Conservation (phyloP, 2,329 filamentous ascomycete genomes). For the Alternaria rosae region DNA sequence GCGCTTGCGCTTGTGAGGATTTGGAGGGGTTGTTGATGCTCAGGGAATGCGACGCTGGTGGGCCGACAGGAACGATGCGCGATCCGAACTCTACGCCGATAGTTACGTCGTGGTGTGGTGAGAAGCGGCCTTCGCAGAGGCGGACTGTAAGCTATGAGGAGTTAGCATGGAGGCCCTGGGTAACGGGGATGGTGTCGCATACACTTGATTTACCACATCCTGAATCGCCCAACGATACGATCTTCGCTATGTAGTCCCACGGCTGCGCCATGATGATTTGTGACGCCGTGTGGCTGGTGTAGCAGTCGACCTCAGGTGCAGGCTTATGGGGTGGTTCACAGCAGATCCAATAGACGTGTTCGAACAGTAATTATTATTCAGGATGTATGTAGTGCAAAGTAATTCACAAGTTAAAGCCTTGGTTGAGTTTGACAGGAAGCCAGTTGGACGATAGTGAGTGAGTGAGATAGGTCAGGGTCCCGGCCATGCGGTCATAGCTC, state of each 20-base stretch:
- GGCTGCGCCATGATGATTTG: conserved; percentile 62
- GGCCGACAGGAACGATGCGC: conserved; percentile 88
- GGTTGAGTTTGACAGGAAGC: conserved; percentile 3
- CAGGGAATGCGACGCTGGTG: conserved; percentile 71
- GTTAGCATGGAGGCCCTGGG: conserved; percentile 18
- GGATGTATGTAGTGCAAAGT: background rate
- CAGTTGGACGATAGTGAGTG: conserved; percentile 8
- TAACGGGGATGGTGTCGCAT: conserved; percentile 14
- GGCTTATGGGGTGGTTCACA: background rate
- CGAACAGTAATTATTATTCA: background rate
- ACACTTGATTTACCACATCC: conserved; percentile 91
- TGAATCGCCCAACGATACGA: conserved; percentile 96
- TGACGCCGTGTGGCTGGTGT: conserved; percentile 12
- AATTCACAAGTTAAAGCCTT: background rate
- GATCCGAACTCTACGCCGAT: conserved; percentile 97
- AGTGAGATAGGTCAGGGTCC: conserved; percentile 10
- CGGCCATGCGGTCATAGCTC: conserved; percentile 30
- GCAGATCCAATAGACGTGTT: background rate
- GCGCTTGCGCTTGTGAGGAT: conserved; percentile 19
- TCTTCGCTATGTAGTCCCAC: conserved; percentile 99
- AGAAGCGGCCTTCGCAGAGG: conserved; percentile 95
- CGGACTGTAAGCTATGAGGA: conserved; percentile 77
- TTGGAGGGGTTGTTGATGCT: conserved; percentile 60
- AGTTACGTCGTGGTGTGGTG: conserved; percentile 92
- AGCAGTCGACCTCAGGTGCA: background rate